These are phyloP conservation scores for Amborella trichopoda DNA, from an alignment of 164 flowering plant genomes.

Conservation along the genomic window DNA sequence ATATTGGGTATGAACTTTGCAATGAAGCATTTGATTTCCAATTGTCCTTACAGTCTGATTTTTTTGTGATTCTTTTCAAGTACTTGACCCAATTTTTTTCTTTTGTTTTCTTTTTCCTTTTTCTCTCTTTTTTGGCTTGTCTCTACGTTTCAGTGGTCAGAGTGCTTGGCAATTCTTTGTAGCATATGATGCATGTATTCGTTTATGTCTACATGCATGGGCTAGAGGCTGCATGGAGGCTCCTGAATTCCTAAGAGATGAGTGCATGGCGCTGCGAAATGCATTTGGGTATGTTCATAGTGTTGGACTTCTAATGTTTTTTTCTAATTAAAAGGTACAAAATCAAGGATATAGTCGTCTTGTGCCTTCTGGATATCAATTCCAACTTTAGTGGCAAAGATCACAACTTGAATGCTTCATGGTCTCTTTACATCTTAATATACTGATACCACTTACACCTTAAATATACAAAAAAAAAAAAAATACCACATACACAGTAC, in stretches of 20 bases:
- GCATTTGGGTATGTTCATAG: conserved; percentile 68
- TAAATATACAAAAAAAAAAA: too few relatives aligned
- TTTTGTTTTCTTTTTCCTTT: not conserved
- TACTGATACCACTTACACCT: too few relatives aligned
- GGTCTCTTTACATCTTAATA: too few relatives aligned
- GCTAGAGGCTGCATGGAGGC: conserved; percentile 77
- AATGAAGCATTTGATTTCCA: not conserved
- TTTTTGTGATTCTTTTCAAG: not conserved
- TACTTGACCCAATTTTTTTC: not conserved
- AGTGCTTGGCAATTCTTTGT: conserved; percentile 74
- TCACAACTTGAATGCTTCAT: too few relatives aligned
- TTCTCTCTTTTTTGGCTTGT: not conserved
- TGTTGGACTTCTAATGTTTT: not conserved
- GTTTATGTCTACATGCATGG: conserved; percentile 77
- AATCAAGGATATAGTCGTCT: not conserved
- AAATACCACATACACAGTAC: too few relatives aligned
- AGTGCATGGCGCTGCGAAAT: conserved; percentile 59
- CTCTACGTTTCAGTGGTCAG: conserved; percentile 54
- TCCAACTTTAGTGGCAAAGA: too few relatives aligned
- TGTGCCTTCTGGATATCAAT: not conserved
- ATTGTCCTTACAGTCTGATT: not conserved
- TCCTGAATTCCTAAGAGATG: conserved; percentile 74
- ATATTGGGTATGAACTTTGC: conserved; percentile 27
- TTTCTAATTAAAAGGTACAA: not conserved
- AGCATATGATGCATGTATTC: conserved; percentile 89